Evolutionary conservation across 768 basidiomycete species (phyloP), one percentile per base, ranked within the genome.

Genomic region (Phaeotremella skinneri): DNA sequence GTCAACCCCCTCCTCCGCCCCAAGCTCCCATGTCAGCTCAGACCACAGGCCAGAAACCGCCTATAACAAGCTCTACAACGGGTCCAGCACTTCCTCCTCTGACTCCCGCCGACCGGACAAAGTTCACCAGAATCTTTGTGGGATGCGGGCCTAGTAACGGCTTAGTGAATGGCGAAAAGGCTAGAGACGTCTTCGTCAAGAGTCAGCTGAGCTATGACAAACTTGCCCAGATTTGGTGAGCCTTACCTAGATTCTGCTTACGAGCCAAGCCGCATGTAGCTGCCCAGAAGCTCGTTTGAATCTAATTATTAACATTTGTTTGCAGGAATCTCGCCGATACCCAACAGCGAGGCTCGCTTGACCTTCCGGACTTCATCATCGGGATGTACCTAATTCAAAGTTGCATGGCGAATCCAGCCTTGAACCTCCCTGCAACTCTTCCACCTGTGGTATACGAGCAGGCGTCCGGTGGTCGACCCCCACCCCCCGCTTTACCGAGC

Each of bases 371-470:
- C 78, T 99, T 99, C 73, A 87, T 88, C 59, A 85, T 99, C 70
- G 96, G 87, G 39, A 93, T 96, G 92, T 91, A 90, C 77, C 84
- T 97, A 73, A 92, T 98, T 64, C 92, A 97, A 78, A 87, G 84
- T n/a, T 80, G 83, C 37, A 96, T 97, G 92, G 85, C 87, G 53
- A 83, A 84, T 55, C 83, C 87, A 61, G 79, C 90, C 55, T 80
- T 85, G 52, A 82, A 82, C 60, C 82, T 93, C 50, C 92, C 92
- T 32, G 76, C 82, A 4, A 79, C 82, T 2, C 82, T 98, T 17
- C 91, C 94, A 21, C 87, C 88, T 2, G 87, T 85, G 48, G 73
- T 94, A 20, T 93, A 92, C 70, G 91, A 94, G 62, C 86, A 88
- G 77, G 91, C 90, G 20, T 76, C 73, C 61, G 58, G 72, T 23